Evolutionary conservation across 768 basidiomycete species (phyloP).

Genomic region (Suillus discolor): DNA sequence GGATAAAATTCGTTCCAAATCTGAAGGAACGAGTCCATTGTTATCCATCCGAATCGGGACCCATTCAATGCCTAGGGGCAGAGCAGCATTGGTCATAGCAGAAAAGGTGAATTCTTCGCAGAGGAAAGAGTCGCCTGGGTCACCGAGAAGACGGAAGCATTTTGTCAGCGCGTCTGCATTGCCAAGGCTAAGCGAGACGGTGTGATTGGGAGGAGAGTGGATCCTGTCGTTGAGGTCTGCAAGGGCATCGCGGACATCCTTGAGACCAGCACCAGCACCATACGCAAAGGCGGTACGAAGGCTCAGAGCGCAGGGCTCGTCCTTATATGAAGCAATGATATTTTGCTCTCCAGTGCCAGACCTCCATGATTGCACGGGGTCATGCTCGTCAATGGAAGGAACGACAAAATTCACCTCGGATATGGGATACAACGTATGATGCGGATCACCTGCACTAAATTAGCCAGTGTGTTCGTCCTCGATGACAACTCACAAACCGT

Average conservation of each 20-base stretch:
- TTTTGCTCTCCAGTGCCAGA: slow-evolving; percentile 29
- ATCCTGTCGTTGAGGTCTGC: slow-evolving; percentile 38
- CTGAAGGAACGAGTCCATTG: slow-evolving; percentile 50
- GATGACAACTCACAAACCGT: slow-evolving; percentile 23
- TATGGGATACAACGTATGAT: slow-evolving; percentile 35
- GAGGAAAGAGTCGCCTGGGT: slow-evolving; percentile 45
- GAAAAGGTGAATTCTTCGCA: slow-evolving; percentile 47
- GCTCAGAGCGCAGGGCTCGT: slow-evolving; percentile 30
- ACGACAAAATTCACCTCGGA: slow-evolving; percentile 37
- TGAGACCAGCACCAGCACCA: slow-evolving; percentile 37
- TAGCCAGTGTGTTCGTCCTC: not conserved
- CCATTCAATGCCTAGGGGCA: slow-evolving; percentile 43
- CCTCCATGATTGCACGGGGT: slow-evolving; percentile 35
- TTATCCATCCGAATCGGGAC: slow-evolving; percentile 51
- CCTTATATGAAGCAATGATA: slow-evolving; percentile 31
- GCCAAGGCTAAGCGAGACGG: slow-evolving; percentile 40
- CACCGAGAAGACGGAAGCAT: slow-evolving; percentile 42
- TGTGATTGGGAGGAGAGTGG: slow-evolving; percentile 35
- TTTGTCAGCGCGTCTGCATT: slow-evolving; percentile 47
- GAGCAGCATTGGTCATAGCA: slow-evolving; percentile 43
- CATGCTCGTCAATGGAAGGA: slow-evolving; percentile 29
- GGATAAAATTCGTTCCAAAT: slow-evolving; percentile 44
- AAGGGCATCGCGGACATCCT: slow-evolving; percentile 35
- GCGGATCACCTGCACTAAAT: slow-evolving; percentile 32
- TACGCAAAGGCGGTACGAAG: slow-evolving; percentile 41